These are phyloP conservation scores for Pilobolus umbonatus DNA, from an alignment of 192 early-diverging fungal species.

Conservation along the genomic window DNA sequence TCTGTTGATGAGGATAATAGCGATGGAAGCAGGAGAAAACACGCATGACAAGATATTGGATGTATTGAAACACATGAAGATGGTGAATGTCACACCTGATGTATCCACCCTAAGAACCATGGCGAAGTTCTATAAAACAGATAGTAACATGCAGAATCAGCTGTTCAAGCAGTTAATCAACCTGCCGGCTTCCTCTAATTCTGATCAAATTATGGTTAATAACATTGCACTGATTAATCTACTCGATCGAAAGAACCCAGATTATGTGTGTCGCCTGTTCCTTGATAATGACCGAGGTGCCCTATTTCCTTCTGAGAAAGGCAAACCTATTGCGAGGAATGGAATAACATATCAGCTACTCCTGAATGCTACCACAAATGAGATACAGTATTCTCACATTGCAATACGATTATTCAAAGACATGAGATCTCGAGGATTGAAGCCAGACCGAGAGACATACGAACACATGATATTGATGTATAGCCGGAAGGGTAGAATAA, in stretches of 20 bases:
- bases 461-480: conserved; percentile 12
- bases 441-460: conserved; percentile 5
- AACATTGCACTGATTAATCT: conserved; percentile 17
- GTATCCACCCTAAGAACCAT: conserved; percentile 21
- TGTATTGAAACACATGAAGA: conserved; percentile 26
- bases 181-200: background rate
- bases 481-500: conserved; percentile 13
- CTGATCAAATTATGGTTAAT: conserved; percentile 15
- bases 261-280: background rate
- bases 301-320: background rate
- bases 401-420: conserved; percentile 14
- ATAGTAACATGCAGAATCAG: conserved; percentile 5
- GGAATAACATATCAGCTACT: conserved; percentile 22
- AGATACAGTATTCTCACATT: conserved; percentile 4
- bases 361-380: conserved; percentile 4
- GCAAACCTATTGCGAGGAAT: background rate
- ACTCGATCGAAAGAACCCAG: background rate
- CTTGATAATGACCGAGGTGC: background rate
- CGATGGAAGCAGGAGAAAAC: background rate
- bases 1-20: conserved; percentile 16
- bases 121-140: conserved; percentile 7
- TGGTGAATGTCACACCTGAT: conserved; percentile 16
- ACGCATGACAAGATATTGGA: conserved; percentile 19
- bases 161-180: conserved; percentile 6
- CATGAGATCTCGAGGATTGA: conserved; percentile 20